Conservation (phyloP, 768 basidiomycete genomes). For the Fomitopsis serialis region DNA sequence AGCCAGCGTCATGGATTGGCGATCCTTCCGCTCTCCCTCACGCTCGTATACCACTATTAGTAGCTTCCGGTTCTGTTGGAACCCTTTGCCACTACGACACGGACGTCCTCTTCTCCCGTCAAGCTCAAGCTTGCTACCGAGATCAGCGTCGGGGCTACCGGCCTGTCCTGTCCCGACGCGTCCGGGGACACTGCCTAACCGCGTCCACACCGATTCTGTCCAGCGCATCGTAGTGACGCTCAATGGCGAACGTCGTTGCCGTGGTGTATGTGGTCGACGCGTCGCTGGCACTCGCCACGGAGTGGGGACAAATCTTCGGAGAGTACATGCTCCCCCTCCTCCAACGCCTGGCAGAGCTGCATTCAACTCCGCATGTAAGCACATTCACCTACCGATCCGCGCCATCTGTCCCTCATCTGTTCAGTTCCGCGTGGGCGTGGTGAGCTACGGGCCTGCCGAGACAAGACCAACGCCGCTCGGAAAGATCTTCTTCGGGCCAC, state of each 20-base stretch:
- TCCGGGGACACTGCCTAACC: no score
- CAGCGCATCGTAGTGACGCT: neutral
- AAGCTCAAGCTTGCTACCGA: no score
- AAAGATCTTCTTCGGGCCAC: slow-evolving; percentile 51
- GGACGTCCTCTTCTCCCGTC: no score
- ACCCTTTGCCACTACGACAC: no score
- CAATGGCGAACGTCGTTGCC: slow-evolving; percentile 23
- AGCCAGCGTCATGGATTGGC: no score
- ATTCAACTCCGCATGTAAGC: slow-evolving; percentile 32
- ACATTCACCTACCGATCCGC: neutral
- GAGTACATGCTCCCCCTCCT: slow-evolving; percentile 49
- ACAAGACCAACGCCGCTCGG: slow-evolving; percentile 48
- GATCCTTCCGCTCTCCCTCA: no score
- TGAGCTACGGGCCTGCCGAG: slow-evolving; percentile 61
- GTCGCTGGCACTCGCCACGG: slow-evolving; percentile 45
- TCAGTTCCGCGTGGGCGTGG: slow-evolving; percentile 44
- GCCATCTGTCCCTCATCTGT: neutral
- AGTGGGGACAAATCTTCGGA: slow-evolving; percentile 43
- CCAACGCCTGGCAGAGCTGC: slow-evolving; percentile 42
- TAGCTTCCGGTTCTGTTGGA: no score
- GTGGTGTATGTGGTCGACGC: slow-evolving; percentile 59
- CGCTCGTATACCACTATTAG: no score
- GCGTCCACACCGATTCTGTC: no score
- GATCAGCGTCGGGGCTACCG: no score
- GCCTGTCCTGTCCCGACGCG: no score